Evolutionary conservation across 805 yeast species (phyloP).

Genomic region (Kluyveromyces siamensis): DNA sequence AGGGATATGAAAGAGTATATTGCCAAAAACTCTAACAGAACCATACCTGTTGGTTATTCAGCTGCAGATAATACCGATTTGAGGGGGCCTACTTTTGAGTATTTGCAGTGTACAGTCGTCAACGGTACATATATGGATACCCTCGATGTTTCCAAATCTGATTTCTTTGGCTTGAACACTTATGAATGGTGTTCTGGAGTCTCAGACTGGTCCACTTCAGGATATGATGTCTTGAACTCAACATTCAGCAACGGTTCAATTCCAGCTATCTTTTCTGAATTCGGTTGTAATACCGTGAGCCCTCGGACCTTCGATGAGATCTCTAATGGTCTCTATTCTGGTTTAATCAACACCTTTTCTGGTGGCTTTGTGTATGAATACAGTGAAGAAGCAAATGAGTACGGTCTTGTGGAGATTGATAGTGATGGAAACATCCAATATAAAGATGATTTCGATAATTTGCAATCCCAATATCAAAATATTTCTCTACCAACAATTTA

Average conservation of each 20-base stretch:
- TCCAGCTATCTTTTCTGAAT: constrained; percentile 65
- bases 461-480: constrained; percentile 35
- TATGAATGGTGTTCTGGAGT: constrained; percentile 76
- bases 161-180: constrained; percentile 80
- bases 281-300: constrained; percentile 68
- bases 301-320: constrained; percentile 89
- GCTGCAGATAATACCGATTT: constrained; percentile 77
- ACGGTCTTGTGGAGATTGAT: constrained; percentile 61
- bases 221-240: constrained; percentile 53
- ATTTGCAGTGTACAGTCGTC: constrained; percentile 65
- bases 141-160: constrained; percentile 59
- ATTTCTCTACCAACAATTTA: constrained; percentile 31
- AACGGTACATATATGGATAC: constrained; percentile 36
- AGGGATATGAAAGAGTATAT: constrained; percentile 88
- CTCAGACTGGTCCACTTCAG: constrained; percentile 58
- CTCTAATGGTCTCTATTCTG: constrained; percentile 53
- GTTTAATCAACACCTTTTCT: constrained; percentile 57
- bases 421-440: constrained; percentile 35
- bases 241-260: constrained; percentile 50
- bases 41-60: constrained; percentile 91
- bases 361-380: constrained; percentile 95
- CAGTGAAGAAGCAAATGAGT: constrained; percentile 59
- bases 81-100: constrained; percentile 67
- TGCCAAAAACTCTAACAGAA: constrained; percentile 54
- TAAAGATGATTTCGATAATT: constrained; percentile 42